These are phyloP conservation scores for Diplodia seriata DNA, from an alignment of 2,329 filamentous ascomycete species.

Conservation along the genomic window DNA sequence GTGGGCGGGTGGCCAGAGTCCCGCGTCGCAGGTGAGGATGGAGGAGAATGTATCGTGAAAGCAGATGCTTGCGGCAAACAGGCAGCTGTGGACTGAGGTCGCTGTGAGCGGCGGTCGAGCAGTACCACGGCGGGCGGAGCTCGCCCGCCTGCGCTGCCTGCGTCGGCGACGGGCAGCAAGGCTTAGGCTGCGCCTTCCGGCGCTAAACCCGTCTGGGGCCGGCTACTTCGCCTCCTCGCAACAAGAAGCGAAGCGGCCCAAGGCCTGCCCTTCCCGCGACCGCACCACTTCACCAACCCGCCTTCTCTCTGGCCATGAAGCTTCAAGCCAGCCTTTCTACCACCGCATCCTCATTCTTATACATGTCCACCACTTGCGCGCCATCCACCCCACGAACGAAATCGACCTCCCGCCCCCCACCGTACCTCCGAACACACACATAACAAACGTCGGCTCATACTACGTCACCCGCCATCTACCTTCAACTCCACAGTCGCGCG, in stretches of 20 bases:
- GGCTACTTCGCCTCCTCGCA: conserved; percentile 7
- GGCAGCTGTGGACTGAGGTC: conserved; percentile 10
- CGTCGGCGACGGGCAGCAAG: background rate
- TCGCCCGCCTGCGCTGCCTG: conserved; percentile 7
- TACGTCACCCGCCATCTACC: conserved; percentile 28
- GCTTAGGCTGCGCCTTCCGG: background rate
- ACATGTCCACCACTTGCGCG: conserved; percentile 31
- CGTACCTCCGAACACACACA: conserved; percentile 28
- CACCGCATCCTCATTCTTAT: conserved; percentile 27
- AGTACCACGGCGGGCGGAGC: background rate
- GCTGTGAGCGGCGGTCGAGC: conserved; percentile 7
- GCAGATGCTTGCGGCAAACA: conserved; percentile 3
- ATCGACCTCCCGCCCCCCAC: conserved; percentile 29
- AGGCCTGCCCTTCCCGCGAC: conserved; percentile 17
- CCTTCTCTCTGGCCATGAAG: conserved; percentile 21
- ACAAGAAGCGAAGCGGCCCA: conserved; percentile 27
- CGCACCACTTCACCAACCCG: conserved; percentile 18
- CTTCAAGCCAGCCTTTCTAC: conserved; percentile 25
- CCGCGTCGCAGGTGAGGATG: background rate
- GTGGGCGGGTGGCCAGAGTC: background rate
- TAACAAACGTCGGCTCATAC: conserved; percentile 20
- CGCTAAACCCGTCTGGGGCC: conserved; percentile 11
- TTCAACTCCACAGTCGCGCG: background rate
- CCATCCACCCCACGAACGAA: conserved; percentile 17
- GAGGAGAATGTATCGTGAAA: background rate